These are phyloP conservation scores for Pythium rhizo-oryzae DNA, from an alignment of 352 stramenopile genomes.

Conservation along the genomic window DNA sequence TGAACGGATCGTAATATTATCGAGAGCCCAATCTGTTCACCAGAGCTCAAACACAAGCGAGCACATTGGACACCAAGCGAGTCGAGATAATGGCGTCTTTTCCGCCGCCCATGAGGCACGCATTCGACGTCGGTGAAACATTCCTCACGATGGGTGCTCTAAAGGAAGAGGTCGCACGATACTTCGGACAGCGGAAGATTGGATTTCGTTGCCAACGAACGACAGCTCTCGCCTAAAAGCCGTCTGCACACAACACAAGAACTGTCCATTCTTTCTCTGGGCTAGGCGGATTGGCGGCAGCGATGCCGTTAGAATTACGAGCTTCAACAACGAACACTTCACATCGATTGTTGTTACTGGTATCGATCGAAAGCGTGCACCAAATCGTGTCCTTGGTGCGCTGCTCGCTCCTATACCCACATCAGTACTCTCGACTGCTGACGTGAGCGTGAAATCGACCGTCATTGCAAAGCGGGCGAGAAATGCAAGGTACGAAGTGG, in stretches of 20 bases:
- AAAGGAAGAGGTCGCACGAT: neutral
- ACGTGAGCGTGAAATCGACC: neutral
- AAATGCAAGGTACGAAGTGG: neutral
- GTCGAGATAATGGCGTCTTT: neutral
- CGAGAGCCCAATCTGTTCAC: neutral
- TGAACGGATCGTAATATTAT: too few relatives aligned
- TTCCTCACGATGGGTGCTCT: neutral
- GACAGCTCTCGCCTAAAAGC: neutral
- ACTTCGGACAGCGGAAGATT: neutral
- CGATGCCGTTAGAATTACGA: neutral
- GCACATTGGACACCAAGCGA: neutral
- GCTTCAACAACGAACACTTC: neutral
- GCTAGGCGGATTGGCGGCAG: neutral
- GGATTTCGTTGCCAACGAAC: neutral
- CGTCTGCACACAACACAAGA: neutral
- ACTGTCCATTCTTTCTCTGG: neutral
- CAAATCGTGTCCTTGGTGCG: neutral
- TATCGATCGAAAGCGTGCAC: neutral
- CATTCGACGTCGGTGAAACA: neutral
- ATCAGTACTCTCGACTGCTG: neutral
- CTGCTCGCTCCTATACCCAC: neutral
- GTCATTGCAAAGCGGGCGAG: neutral
- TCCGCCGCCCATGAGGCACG: neutral
- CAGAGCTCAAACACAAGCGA: neutral
- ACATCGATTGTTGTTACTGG: neutral